Percentiles rank a stretch among this genome's conserved stretches.
Conservation (phyloP, 2,329 filamentous ascomycete species). For the Leptoxyphium fumago region DNA sequence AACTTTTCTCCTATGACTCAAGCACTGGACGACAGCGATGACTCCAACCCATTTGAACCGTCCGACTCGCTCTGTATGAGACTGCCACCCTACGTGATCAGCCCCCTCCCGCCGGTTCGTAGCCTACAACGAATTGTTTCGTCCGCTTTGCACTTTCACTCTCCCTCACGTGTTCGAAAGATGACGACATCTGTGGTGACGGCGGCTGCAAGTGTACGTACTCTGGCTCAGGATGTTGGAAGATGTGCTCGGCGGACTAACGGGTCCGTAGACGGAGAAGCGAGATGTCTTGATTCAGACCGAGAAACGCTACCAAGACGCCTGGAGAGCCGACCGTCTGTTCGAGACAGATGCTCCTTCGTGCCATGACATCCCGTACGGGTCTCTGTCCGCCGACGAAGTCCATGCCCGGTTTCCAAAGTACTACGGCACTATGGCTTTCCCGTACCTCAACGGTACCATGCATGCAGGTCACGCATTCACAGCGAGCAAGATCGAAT, state of each 20-base stretch:
- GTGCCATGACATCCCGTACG: slow-evolving; percentile 58
- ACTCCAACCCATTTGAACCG: too few relatives aligned
- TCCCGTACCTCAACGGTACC: slow-evolving; percentile 75
- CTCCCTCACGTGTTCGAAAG: too few relatives aligned
- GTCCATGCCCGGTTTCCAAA: slow-evolving; percentile 73
- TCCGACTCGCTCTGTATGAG: too few relatives aligned
- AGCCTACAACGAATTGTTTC: too few relatives aligned
- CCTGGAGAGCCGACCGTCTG: slow-evolving; percentile 62
- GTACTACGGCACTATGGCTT: slow-evolving; percentile 72
- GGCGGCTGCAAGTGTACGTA: too few relatives aligned
- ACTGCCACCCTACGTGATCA: too few relatives aligned
- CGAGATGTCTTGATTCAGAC: slow-evolving; percentile 64
- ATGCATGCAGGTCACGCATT: slow-evolving; percentile 81
- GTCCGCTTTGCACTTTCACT: too few relatives aligned
- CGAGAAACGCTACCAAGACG: slow-evolving; percentile 84
- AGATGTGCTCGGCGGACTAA: slow-evolving; percentile 48
- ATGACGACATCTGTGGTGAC: too few relatives aligned
- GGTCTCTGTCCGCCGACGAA: slow-evolving; percentile 56
- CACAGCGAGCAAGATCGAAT: slow-evolving; percentile 85
- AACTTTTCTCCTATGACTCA: too few relatives aligned
- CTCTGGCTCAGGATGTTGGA: too few relatives aligned
- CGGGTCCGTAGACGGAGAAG: slow-evolving; percentile 70
- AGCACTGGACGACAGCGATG: too few relatives aligned
- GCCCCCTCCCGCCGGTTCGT: too few relatives aligned
- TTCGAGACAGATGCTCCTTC: slow-evolving; percentile 86